Base-by-base conservation (phyloP, 1,284 basidiomycete genomes). In the Pterulicium gracile region DNA sequence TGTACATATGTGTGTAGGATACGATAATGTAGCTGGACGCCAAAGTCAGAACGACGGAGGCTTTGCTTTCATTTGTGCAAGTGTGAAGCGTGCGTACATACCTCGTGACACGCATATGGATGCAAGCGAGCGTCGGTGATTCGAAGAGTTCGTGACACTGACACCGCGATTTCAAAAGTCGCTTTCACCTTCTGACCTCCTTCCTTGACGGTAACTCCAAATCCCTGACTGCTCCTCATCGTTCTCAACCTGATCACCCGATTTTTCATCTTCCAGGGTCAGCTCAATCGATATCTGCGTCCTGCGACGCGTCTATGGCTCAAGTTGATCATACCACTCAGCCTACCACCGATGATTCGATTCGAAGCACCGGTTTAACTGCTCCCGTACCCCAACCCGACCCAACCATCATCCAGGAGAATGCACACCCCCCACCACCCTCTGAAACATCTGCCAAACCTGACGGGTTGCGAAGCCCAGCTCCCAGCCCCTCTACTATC, bases 251-350 rank as follows among this genome's bases (percentile, higher is more conserved):
- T 39, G n/a, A 39, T 39, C 7, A 17, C n/a, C 5, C 15, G 15
- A n/a, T n/a, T n/a, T 39, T 39, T 17, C 7, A 17, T 39, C 7
- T 4, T 7, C n/a, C 36, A 39, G 36, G 15, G 36, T 39, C 36
- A 17, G n/a, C 5, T 17, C 36, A 39, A 7, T 39, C 19, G 5
- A n/a, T 18, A 39, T 53, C 61, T 63, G 78, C 79, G 79, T 83
- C 79, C 65, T 63, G 54, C 62, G 76, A 79, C 82, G 81, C 80
- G 82, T 82, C 67, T 77, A 85, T 85, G 81, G 81, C 81, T 61
- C 69, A 73, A 68, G 72, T 63, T 64, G 77, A 75, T 61, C 65
- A 65, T 56, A 61, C 56, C 60, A 52, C 61, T 61, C 61, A 60
- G 58, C 67, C 55, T 69, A 70, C 57, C 60, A 61, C 58, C 61